Evolutionary conservation across 768 basidiomycete genomes (phyloP), one percentile per base, ranked within the genome.

Genomic region (Guyanaporus albipodus): DNA sequence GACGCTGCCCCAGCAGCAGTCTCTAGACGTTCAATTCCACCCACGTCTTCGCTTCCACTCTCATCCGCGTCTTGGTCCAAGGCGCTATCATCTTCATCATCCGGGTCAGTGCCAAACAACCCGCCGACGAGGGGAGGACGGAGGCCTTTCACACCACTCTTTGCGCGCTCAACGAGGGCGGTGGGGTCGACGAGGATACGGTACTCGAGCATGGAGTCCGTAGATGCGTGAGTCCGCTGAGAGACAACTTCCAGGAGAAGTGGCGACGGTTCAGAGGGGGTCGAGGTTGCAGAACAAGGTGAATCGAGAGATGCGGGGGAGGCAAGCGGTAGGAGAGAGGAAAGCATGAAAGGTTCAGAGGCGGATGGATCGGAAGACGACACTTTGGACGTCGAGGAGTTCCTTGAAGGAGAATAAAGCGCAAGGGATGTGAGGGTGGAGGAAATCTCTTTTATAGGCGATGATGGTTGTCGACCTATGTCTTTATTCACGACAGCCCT

Each of bases 101-200:
- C 78, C 57, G 76, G 57, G 47, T 71, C 63, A 48, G 72, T 66
- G 53, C 73, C 68, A 19, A 58, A 65, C 10, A 64, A 8, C 1
- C 63, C 77, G 54, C 49, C 69, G 28, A 65, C 56, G 12, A 72
- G 68, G 14, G 71, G 67, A 28, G 71, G 71, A 4, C 89, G 75
- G 17, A 74, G 67, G 8, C 86, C 87, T 44, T 74, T 71, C 42
- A 94, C 74, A 0, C 87, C 87, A 0, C 73, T 74, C 53, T 82
- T 82, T 11, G 83, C 77, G 0, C 88, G 69, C 4, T 67, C 70
- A 5, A 88, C 85, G 18, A 92, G 75, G 37, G 76, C 73, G 6
- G 73, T 72, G 0, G 87, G 91, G 7, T 79, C 75, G 42, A 91
- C 72, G 56, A 91, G 85, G 11, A 94, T 68, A 1, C 91, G 85